A percentile compares a stretch with the other conserved stretches of the same genome.
These are phyloP conservation scores for Schizophyllum amplum DNA, from an alignment of 1,284 basidiomycete species.

Conservation along the genomic window DNA sequence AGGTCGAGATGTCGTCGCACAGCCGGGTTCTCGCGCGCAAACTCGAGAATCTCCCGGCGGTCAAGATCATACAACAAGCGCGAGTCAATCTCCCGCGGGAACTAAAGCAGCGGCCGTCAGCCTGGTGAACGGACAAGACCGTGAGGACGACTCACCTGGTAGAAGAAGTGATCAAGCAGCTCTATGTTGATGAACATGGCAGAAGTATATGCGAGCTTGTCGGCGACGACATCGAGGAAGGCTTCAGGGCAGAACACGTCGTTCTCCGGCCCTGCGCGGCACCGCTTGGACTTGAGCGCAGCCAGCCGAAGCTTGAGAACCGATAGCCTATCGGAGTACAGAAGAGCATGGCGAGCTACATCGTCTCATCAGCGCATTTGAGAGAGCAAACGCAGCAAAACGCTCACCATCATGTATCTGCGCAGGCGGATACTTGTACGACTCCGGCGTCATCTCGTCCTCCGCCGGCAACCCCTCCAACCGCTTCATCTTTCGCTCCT, in stretches of 20 bases:
- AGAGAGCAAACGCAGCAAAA: constrained; percentile 1
- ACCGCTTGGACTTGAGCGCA: constrained; percentile 83
- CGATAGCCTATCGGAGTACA: constrained; percentile 75
- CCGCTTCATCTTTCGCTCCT: constrained; percentile 52
- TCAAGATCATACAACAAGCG: constrained; percentile 88
- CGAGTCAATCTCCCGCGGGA: constrained; percentile 97
- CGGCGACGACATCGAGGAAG: constrained; percentile 93
- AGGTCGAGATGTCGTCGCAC: constrained; percentile 88
- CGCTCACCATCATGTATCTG: constrained; percentile 82
- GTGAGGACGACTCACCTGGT: constrained; percentile 58
- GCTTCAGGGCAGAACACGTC: constrained; percentile 93
- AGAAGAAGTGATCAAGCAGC: constrained; percentile 96
- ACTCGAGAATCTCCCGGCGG: constrained; percentile 76
- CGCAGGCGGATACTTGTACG: constrained; percentile 87
- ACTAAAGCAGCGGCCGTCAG: constrained; percentile 38
- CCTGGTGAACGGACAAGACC: constrained; percentile 2
- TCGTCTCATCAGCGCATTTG: constrained; percentile 6
- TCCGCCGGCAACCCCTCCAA: constrained; percentile 34
- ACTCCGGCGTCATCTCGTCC: constrained; percentile 46
- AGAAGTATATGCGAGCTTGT: constrained; percentile 93
- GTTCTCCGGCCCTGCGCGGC: constrained; percentile 78
- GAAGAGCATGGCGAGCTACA: constrained; percentile 83
- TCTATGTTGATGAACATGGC: constrained; percentile 99
- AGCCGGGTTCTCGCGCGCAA: constrained; percentile 90
- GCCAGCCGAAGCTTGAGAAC: constrained; percentile 81